Base-by-base conservation (phyloP, 1,284 basidiomycete species). In the Ceratobasidium theobromae region DNA sequence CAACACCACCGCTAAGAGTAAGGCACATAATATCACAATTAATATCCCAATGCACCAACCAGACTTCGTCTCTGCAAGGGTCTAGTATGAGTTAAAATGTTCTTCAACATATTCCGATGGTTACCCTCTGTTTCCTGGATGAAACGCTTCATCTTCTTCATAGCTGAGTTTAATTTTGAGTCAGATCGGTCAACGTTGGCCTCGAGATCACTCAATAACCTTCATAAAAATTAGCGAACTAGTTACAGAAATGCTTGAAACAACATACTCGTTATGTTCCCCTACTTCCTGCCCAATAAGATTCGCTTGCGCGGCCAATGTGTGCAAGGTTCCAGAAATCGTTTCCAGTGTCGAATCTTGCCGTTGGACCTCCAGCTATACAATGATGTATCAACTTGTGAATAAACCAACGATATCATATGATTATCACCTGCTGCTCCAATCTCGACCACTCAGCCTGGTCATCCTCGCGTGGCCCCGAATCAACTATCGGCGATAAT, bases 201-300 rank as follows among this genome's bases (percentile, higher is more conserved):
- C 68, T 91, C 90, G 1, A 97, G 78, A 72, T 94, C 93, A 35
- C 85, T 87, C 0, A 97, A 80, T 84, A 97, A 85, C 72, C 93
- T 95, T 46, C 18, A 54, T 58, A 53, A 43, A 6, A 41, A 40
- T 33, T 23, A 51, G 45, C 23, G 33, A 54, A 51, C 23, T 14
- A 46, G 35, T 25, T 9, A 23, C 4, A 27, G 12, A 23, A 1
- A 32, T 43, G 4, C 43, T 25, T 18, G 18, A 23, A 8, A 16
- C 67, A 60, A 76, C 86, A 67, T 70, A 95, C 94, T 92, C 91
- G 71, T 87, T 90, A 71, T 96, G 94, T 74, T 95, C 92, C 3
- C 75, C 79, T 49, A 96, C 91, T 75, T 97, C 94, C 57, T 84
- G 85, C 0, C 94, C 94, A 84, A 97, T 96, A 45, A 96, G 78